Conservation (phyloP, 805 yeast genomes). For the Starmerella bombicola region DNA sequence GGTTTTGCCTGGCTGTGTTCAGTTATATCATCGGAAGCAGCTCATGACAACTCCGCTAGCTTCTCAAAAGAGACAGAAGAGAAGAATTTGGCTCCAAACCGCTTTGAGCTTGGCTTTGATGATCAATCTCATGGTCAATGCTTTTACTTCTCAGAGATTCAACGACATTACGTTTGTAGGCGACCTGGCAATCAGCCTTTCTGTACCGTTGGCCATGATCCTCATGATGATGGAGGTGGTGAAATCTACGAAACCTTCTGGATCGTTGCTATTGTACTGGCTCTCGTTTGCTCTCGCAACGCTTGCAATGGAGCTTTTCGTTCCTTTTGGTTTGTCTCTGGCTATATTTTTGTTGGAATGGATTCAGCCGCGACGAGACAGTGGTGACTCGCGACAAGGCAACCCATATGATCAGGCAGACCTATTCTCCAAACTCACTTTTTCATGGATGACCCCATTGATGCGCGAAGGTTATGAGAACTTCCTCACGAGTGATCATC, state of each 20-base stretch:
- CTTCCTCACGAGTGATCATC: conserved; percentile 41
- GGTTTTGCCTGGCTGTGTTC: conserved; percentile 25
- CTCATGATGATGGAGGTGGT: conserved; percentile 63
- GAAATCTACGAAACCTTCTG: conserved; percentile 51
- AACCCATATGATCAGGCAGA: conserved; percentile 49
- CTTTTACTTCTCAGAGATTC: conserved; percentile 9
- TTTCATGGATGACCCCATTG: conserved; percentile 81
- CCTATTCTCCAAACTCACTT: conserved; percentile 62
- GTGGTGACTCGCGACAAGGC: conserved; percentile 26
- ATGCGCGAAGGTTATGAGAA: conserved; percentile 66
- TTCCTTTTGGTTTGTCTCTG: conserved; percentile 25
- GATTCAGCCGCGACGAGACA: conserved; percentile 35
- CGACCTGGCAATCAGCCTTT: conserved; percentile 32
- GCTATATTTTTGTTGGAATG: conserved; percentile 13
- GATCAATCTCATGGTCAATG: conserved; percentile 9
- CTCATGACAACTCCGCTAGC: conserved; percentile 12
- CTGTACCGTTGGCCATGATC: conserved; percentile 40
- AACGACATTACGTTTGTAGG: conserved; percentile 29
- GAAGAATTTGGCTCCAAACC: conserved; percentile 22
- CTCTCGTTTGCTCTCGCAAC: conserved; percentile 36
- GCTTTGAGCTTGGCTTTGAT: conserved; percentile 18
- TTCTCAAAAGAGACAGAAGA: conserved; percentile 18
- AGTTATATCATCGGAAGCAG: conserved; percentile 19
- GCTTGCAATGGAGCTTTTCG: conserved; percentile 38
- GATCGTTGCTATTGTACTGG: conserved; percentile 68